Evolutionary conservation across 2,329 filamentous ascomycete species (phyloP), one percentile per base, ranked within the genome.

Genomic region (Pyrenochaeta sp.): DNA sequence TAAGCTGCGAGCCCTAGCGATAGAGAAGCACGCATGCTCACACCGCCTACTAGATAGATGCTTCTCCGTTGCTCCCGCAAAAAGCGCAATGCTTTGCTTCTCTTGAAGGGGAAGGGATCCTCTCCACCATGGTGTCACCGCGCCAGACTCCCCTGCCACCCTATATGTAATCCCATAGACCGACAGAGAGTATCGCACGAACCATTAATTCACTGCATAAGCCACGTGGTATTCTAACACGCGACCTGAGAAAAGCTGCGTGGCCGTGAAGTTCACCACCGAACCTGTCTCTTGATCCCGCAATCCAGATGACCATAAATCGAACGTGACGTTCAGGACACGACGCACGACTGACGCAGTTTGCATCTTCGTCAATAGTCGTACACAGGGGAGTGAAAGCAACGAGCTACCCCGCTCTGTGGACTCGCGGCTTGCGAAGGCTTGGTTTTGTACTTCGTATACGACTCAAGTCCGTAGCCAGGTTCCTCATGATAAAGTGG

Each of bases 221-320:
- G 25, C 46, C 36, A 40, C n/a, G 5, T 15, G 27, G 56, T 59
- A 34, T 34, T 54, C 59, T 24, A 36, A 36, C 47, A 40, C 22
- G 36, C 34, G 37, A 50, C 25, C 28, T 49, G 51, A 42, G 30
- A 32, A 30, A 46, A 19, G 19, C 34, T 54, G 59, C 50, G 46
- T 56, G 56, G 59, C 56, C 50, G 47, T 48, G 36, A 47, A 46
- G 34, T 44, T 43, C 34, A 32, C 34, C 39, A 28, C 51, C 39
- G 22, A 13, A 32, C 37, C 47, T 48, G 28, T 37, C 28, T 48
- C 52, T 56, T 37, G 15, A 44, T 56, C 49, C 49, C 48, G 36
- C 42, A 49, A 54, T 49, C 37, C 60, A 63, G 60, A 57, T 61
- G 62, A 59, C 57, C 28, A 46, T 55, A 50, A 56, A 56, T 51